Conservation (phyloP, 2,329 filamentous ascomycete genomes). For the Stagonosporopsis rhizophila region DNA sequence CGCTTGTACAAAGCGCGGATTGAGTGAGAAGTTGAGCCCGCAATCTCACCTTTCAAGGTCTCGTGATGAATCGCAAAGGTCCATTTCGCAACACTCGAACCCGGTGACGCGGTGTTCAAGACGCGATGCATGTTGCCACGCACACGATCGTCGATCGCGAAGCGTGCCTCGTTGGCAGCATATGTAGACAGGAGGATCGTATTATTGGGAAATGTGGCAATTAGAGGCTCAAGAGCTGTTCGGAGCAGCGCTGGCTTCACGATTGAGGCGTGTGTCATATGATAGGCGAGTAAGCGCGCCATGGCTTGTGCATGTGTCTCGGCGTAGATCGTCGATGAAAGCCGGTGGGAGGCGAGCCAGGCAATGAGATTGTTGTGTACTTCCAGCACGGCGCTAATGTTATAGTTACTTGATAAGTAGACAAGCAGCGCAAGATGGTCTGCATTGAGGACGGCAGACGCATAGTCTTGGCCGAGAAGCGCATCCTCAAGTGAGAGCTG, state of each 20-base stretch:
- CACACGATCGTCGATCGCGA: slow-evolving; percentile 78
- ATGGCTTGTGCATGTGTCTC: slow-evolving; percentile 75
- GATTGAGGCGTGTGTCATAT: slow-evolving; percentile 67
- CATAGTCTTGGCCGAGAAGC: slow-evolving; percentile 55
- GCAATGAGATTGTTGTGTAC: slow-evolving; percentile 41
- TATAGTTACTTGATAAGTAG: slow-evolving; percentile 64
- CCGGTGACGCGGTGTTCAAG: slow-evolving; percentile 36
- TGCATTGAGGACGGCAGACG: slow-evolving; percentile 60
- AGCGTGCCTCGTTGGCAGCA: slow-evolving; percentile 74
- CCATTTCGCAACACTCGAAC: slow-evolving; percentile 56
- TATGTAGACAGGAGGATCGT: slow-evolving; percentile 76
- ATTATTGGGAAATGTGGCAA: slow-evolving; percentile 75
- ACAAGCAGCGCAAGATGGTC: slow-evolving; percentile 70
- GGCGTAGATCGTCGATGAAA: slow-evolving; percentile 47
- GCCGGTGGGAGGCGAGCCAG: slow-evolving; percentile 34
- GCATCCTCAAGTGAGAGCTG: slow-evolving; percentile 58
- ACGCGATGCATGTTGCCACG: slow-evolving; percentile 65
- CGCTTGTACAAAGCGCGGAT: slow-evolving; percentile 63
- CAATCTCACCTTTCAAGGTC: slow-evolving; percentile 53
- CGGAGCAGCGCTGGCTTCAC: slow-evolving; percentile 74
- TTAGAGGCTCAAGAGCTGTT: slow-evolving; percentile 65
- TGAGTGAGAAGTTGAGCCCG: slow-evolving; percentile 57
- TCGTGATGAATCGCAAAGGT: slow-evolving; percentile 65
- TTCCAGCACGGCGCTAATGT: slow-evolving; percentile 49
- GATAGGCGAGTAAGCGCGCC: slow-evolving; percentile 69